Evolutionary conservation across 2,329 filamentous ascomycete species (phyloP).

Genomic region (Aspergillus sp.): DNA sequence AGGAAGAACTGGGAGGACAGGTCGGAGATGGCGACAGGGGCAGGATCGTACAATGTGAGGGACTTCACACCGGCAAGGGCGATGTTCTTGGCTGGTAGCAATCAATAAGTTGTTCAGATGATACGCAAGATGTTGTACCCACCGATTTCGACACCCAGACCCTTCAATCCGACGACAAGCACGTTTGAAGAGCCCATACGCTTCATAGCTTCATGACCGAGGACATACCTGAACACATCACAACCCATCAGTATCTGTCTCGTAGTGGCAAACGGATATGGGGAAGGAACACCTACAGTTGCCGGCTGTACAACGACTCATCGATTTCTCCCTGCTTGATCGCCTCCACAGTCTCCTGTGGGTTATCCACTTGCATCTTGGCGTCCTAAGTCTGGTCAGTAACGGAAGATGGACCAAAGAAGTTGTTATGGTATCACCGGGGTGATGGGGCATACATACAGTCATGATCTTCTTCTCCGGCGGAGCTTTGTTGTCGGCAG

Average conservation of each 20-base stretch:
- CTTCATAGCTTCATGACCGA: constrained; percentile 89
- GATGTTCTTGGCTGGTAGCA: constrained; percentile 84
- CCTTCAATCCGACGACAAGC: constrained; percentile 86
- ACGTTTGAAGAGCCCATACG: constrained; percentile 97
- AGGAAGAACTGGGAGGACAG: constrained; percentile 98
- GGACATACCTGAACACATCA: constrained; percentile 55
- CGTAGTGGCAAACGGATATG: constrained; percentile 9
- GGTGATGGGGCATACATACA: constrained; percentile 43
- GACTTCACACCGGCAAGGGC: constrained; percentile 98
- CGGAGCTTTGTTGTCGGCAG: constrained; percentile 48
- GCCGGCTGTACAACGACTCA: constrained; percentile 67
- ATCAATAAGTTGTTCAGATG: constrained; percentile 7
- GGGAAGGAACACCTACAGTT: constrained; percentile 49
- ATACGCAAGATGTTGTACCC: constrained; percentile 23
- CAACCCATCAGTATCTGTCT: constrained; percentile 2
- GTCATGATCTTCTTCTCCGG: constrained; percentile 58
- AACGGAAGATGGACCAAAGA: constrained; percentile 1
- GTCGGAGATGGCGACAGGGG: constrained; percentile 79
- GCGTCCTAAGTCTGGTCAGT: constrained; percentile 43
- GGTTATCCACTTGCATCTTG: constrained; percentile 65
- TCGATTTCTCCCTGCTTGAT: constrained; percentile 68
- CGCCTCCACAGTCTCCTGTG: constrained; percentile 59
- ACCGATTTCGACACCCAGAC: constrained; percentile 89
- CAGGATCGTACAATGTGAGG: constrained; percentile 87
- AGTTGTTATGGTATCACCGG: too few relatives aligned